Evolutionary conservation across 169 alveolate genomes (phyloP).

Genomic region (Plasmodium billcollinsi): DNA sequence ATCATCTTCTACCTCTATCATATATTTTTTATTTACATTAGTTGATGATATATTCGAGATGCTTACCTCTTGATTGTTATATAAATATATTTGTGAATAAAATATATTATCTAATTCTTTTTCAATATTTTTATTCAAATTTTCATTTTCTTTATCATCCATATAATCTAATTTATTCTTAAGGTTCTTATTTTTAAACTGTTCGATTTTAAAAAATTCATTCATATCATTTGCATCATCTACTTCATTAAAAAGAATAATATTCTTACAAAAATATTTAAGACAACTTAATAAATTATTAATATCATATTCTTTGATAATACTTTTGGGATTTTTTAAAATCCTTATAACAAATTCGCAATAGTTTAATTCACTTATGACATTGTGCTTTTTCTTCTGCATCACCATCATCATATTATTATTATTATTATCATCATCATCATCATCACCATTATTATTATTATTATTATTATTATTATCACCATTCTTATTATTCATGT

Average conservation of each 20-base stretch:
- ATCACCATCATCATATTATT: no score
- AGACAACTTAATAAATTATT: conserved; percentile 25
- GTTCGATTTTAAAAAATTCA: conserved; percentile 64
- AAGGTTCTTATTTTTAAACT: conserved; percentile 35
- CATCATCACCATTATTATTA: no score
- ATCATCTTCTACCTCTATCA: no score
- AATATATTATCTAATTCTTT: conserved; percentile 43
- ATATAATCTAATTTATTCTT: conserved; percentile 24
- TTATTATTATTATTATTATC: no score
- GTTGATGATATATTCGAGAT: no score
- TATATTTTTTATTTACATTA: not conserved
- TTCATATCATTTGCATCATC: conserved; percentile 31
- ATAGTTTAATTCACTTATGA: conserved; percentile 27
- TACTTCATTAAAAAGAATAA: conserved; percentile 36
- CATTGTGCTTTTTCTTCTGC: not conserved
- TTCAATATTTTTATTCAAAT: conserved; percentile 38
- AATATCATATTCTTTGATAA: conserved; percentile 50
- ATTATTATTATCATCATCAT: no score
- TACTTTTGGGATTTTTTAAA: conserved; percentile 30
- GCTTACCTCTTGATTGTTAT: not conserved
- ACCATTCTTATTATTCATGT: no score
- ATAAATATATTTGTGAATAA: conserved; percentile 35
- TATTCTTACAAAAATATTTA: conserved; percentile 39
- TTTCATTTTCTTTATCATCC: conserved; percentile 18
- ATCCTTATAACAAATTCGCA: conserved; percentile 30